Evolutionary conservation across 2,329 filamentous ascomycete genomes (phyloP).

Genomic region (Cladophialophora carrionii): DNA sequence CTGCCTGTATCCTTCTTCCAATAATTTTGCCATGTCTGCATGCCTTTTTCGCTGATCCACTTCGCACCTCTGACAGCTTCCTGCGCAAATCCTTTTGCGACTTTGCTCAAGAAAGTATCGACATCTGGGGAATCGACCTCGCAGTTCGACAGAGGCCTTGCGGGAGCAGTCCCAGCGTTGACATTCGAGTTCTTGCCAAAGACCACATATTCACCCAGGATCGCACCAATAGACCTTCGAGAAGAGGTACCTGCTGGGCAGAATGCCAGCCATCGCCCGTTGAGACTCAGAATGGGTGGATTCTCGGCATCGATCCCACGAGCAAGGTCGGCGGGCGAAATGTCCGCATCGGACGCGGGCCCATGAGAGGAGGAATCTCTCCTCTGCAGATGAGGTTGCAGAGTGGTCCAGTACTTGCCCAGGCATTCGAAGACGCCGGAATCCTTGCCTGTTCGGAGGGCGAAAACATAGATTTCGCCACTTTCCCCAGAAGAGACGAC

Average conservation of each 20-base stretch:
- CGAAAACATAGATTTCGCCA: slow-evolving; percentile 84
- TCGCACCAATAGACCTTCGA: slow-evolving; percentile 47
- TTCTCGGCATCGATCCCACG: slow-evolving; percentile 41
- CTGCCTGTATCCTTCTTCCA: slow-evolving; percentile 49
- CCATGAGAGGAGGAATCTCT: slow-evolving; percentile 52
- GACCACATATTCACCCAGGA: slow-evolving; percentile 45
- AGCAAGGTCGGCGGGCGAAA: slow-evolving; percentile 47
- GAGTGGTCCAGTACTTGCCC: slow-evolving; percentile 88
- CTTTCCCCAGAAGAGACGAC: slow-evolving; percentile 78
- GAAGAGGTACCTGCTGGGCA: slow-evolving; percentile 49
- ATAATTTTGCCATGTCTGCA: slow-evolving; percentile 56
- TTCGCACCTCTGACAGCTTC: slow-evolving; percentile 54
- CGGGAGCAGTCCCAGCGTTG: slow-evolving; percentile 49
- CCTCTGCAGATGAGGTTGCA: slow-evolving; percentile 60
- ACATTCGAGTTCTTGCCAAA: slow-evolving; percentile 47
- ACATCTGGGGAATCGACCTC: slow-evolving; percentile 52
- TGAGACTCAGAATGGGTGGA: slow-evolving; percentile 49
- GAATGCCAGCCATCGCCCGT: slow-evolving; percentile 53
- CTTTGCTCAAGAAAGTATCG: slow-evolving; percentile 53
- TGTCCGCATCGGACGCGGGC: slow-evolving; percentile 50
- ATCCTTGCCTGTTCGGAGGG: slow-evolving; percentile 40
- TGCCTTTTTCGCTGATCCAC: slow-evolving; percentile 55
- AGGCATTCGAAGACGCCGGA: slow-evolving; percentile 63
- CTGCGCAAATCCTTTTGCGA: slow-evolving; percentile 55
- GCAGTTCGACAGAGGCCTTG: slow-evolving; percentile 50